These are phyloP conservation scores for Gnomoniopsis sp. DNA, from an alignment of 2,329 filamentous ascomycete genomes.

Conservation along the genomic window DNA sequence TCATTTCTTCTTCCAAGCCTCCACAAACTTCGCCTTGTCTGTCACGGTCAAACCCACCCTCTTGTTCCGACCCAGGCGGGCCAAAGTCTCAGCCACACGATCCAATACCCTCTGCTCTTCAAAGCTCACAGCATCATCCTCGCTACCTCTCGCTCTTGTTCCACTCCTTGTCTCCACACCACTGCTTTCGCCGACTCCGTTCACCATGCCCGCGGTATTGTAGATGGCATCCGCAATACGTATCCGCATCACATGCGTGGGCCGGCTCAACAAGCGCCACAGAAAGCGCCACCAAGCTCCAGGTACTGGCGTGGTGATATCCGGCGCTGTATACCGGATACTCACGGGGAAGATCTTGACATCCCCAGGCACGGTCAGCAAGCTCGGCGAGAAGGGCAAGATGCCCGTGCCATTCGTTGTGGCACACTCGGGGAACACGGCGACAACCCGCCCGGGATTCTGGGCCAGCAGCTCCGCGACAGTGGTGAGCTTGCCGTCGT, in stretches of 20 bases:
- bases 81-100: conserved; percentile 77
- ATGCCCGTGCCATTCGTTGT: conserved; percentile 93
- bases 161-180: conserved; percentile 26
- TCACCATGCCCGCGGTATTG: conserved; percentile 42
- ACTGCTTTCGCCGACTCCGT: conserved; percentile 28
- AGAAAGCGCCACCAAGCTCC: conserved; percentile 69
- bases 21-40: conserved; percentile 81
- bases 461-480: conserved; percentile 59
- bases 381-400: conserved; percentile 73
- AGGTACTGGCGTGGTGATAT: conserved; percentile 88
- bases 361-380: conserved; percentile 63
- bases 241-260: conserved; percentile 86
- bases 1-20: conserved; percentile 51
- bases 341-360: conserved; percentile 87
- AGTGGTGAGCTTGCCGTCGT: conserved; percentile 51
- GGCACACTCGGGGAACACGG: conserved; percentile 89
- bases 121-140: conserved; percentile 30
- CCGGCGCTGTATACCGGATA: conserved; percentile 81
- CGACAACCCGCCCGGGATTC: conserved; percentile 73
- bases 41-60: conserved; percentile 78
- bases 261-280: conserved; percentile 80
- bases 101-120: conserved; percentile 73
- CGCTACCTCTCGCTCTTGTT: conserved; percentile 25
- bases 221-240: conserved; percentile 76
- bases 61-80: conserved; percentile 83